These are phyloP conservation scores for Brasilioporus rufonigricans DNA, from an alignment of 768 basidiomycete species.

Conservation along the genomic window DNA sequence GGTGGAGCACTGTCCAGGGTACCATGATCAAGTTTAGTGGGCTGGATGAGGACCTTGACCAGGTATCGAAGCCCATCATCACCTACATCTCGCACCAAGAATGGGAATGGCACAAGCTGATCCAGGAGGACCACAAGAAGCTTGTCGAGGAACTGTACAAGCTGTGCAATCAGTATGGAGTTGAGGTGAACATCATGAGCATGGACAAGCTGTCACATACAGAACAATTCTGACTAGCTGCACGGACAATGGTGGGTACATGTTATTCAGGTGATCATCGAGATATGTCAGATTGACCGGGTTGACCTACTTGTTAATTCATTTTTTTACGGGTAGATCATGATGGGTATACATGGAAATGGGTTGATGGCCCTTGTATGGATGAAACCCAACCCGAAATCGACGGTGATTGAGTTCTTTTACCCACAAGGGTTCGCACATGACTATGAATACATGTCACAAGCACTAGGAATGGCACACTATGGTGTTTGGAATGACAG, in stretches of 20 bases:
- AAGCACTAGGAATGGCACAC: constrained; percentile 81
- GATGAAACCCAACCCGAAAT: too few species aligned
- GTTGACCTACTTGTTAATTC: too few species aligned
- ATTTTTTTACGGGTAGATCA: constrained; percentile 55
- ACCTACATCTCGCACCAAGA: constrained; percentile 89
- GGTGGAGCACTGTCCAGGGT: constrained; percentile 81
- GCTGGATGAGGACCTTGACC: constrained; percentile 41
- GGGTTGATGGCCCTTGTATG: constrained; percentile 81
- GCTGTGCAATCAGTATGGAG: too few species aligned
- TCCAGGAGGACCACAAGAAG: too few species aligned
- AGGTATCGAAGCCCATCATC: constrained; percentile 70
- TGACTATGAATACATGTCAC: too few species aligned
- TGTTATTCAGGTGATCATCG: background rate
- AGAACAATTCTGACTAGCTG: constrained; percentile 80
- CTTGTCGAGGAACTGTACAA: too few species aligned
- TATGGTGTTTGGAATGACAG: constrained; percentile 80
- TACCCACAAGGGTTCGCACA: constrained; percentile 80
- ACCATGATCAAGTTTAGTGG: constrained; percentile 74
- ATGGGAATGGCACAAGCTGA: constrained; percentile 85
- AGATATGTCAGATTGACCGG: background rate
- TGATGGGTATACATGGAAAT: constrained; percentile 95
- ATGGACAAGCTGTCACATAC: constrained; percentile 78
- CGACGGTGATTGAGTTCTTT: constrained; percentile 93
- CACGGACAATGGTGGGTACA: constrained; percentile 73
- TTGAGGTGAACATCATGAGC: too few species aligned